phyloP scores from a whole-genome alignment of 768 basidiomycete species.

The Paxillus involutus region DNA sequence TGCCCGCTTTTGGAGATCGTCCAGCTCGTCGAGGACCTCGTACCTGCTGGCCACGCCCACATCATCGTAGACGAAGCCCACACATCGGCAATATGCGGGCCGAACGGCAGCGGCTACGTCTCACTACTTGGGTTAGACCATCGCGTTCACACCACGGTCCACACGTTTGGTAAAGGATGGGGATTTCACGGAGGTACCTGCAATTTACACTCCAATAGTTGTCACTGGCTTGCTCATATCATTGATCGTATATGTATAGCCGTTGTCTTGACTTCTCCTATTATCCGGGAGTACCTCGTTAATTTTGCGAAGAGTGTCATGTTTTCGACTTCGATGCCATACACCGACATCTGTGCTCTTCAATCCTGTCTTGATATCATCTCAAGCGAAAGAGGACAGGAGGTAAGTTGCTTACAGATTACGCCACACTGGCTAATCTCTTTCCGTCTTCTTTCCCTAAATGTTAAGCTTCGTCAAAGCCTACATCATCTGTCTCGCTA shows the following conservation, averaged over 20 bases:
- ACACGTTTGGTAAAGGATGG: conserved; percentile 52
- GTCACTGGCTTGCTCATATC: too few species aligned
- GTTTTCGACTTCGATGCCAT: conserved; percentile 23
- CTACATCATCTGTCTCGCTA: conserved; percentile 12
- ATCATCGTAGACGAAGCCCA: conserved; percentile 61
- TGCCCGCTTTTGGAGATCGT: conserved; percentile 45
- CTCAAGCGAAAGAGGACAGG: conserved; percentile 6
- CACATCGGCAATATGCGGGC: conserved; percentile 53
- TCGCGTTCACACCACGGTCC: conserved; percentile 44
- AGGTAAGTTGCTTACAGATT: too few species aligned
- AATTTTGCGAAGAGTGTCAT: conserved; percentile 19
- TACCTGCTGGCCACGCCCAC: conserved; percentile 39
- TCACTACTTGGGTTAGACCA: conserved; percentile 41
- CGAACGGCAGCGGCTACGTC: conserved; percentile 43
- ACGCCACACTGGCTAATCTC: too few species aligned
- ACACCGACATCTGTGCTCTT: conserved; percentile 19
- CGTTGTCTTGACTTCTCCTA: conserved; percentile 17
- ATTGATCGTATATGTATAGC: conserved; percentile 3
- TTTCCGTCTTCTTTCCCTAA: neutral
- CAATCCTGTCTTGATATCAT: conserved; percentile 42
- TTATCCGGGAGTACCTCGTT: conserved; percentile 18
- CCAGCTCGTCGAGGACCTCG: conserved; percentile 33
- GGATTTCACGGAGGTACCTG: conserved; percentile 19
- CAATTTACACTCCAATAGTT: too few species aligned
- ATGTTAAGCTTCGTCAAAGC: conserved; percentile 3